These are phyloP conservation scores for Fraxinus dipetala DNA, from an alignment of 305 asterid species.

Conservation along the genomic window DNA sequence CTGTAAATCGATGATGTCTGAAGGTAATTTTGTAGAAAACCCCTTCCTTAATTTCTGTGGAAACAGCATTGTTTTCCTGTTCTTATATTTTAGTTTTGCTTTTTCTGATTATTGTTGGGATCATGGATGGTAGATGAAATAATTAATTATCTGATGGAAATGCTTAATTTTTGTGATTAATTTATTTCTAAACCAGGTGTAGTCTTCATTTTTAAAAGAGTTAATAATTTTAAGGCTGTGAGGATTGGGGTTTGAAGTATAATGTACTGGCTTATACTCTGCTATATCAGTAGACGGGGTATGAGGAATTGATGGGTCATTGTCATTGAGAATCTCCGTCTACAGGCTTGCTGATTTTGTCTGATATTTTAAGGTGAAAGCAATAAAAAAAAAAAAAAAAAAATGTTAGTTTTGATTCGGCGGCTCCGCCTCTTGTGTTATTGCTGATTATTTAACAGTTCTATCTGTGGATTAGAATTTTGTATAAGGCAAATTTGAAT, in stretches of 20 bases:
- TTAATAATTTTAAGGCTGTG: conserved; percentile 13
- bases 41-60: not conserved
- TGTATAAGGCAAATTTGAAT: conserved; percentile 18
- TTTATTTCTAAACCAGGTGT: not conserved
- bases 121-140: not conserved
- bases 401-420: conserved; percentile 11
- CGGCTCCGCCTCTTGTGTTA: conserved; percentile 2
- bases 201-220: conserved; percentile 11
- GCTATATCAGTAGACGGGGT: conserved; percentile 26
- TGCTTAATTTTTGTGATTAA: conserved; percentile 12
- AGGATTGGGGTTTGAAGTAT: conserved; percentile 26
- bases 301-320: conserved; percentile 13
- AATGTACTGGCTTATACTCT: conserved; percentile 20
- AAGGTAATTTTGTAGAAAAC: conserved; percentile 19
- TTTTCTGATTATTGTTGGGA: conserved; percentile 8
- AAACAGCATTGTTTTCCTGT: not conserved
- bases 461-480: conserved; percentile 22
- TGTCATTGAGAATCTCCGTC: not conserved
- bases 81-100: not conserved
- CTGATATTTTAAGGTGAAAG: conserved; percentile 22
- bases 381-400: not conserved
- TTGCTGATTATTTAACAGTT: conserved; percentile 21
- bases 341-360: conserved; percentile 22
- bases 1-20: conserved; percentile 19
- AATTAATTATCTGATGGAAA: conserved; percentile 9